These are phyloP conservation scores for Limonium bicolor DNA, from an alignment of 148 eudicot species.

Conservation along the genomic window DNA sequence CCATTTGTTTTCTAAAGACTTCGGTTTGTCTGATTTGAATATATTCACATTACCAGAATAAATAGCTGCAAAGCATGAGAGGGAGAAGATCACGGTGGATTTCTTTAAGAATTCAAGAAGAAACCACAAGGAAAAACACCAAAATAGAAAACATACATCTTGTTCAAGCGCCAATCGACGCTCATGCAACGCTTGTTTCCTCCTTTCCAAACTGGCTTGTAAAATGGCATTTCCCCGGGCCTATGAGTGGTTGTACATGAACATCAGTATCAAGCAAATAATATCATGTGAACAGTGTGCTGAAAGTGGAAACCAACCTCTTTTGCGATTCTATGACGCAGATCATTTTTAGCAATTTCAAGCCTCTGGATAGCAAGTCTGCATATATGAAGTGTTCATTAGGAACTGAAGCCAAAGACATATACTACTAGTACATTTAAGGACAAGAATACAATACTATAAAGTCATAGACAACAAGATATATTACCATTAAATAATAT, in stretches of 20 bases:
- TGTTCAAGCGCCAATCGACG: constrained; percentile 98
- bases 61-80: too few species aligned
- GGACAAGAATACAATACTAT: too few species aligned
- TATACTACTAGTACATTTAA: too few species aligned
- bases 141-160: constrained; percentile 41
- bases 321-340: constrained; percentile 82
- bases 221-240: constrained; percentile 94
- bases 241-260: constrained; percentile 16
- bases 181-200: constrained; percentile 97
- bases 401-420: too few species aligned
- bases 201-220: constrained; percentile 98
- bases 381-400: constrained; percentile 7
- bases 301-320: constrained; percentile 36
- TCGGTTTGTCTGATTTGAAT: too few species aligned
- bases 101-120: neutral
- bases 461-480: too few species aligned
- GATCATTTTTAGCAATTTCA: constrained; percentile 81
- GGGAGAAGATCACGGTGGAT: neutral
- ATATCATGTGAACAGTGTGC: neutral
- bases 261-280: constrained; percentile 1
- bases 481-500: too few species aligned
- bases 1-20: too few species aligned
- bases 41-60: too few species aligned
- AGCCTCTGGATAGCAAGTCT: constrained; percentile 95
- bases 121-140: neutral